Base-by-base conservation (phyloP, 2,329 filamentous ascomycete genomes). In the Juglanconis sp. region DNA sequence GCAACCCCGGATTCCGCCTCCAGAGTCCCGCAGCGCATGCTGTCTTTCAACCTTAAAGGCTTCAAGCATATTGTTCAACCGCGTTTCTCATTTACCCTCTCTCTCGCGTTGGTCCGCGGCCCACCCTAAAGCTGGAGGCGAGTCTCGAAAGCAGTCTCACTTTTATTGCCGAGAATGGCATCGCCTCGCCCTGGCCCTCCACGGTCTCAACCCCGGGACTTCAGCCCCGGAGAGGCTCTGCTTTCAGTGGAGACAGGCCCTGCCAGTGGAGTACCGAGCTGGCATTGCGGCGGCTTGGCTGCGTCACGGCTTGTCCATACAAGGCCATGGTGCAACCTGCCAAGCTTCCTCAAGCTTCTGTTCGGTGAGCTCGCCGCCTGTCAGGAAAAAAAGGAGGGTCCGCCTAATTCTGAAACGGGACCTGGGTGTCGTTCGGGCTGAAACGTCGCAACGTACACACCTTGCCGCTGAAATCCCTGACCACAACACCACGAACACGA, bases 91-190 rank as follows among this genome's bases (percentile, higher is more conserved):
- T 5, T 50, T 17, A n/a, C 11, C 32, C 50, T 24, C 17, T 31
- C 35, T 53, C 51, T 24, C 17, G 17, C 17, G 4, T 15, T 42
- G 38, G n/a, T 42, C 38, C 4, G 38, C 17, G 38, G 38, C 9
- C 38, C 38, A 42, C 38, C n/a, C 4, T 13, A 11, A 7, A 48
- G 30, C 13, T 53, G 52, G 52, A 46, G 38, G 38, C 52, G 52
- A 44, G 52, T 53, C 52, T 53, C 52, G 38, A 38, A 53, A 44
- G 31, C 36, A 53, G 52, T 53, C 52, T 53, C 52, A 53, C 38
- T 6, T 42, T 10, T 42, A 42, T 42, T 42, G 38, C 38, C 38
- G 38, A 42, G 38, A 4, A 42, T 7, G 36, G 38, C 38, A 42
- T 24, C 17, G 17, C 38, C 10, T 42, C 10, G 38, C 38, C n/a